Conservation (phyloP, 2,329 filamentous ascomycete genomes). For the Colletotrichum incanum region DNA sequence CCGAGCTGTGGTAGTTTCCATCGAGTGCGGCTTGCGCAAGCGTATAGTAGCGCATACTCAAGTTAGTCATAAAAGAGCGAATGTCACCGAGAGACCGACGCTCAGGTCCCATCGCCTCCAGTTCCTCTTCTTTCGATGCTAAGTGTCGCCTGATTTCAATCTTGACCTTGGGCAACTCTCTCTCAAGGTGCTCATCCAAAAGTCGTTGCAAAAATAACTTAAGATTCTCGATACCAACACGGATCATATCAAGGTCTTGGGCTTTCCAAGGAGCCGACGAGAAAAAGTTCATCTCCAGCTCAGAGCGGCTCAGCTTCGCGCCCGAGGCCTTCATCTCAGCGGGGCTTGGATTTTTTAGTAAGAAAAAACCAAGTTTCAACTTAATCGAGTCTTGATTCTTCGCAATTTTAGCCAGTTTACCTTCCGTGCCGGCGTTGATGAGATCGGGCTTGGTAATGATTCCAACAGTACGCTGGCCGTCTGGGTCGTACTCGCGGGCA, state of each 20-base stretch:
- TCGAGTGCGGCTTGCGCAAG: constrained; percentile 63
- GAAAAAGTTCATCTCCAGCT: constrained; percentile 61
- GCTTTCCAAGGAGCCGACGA: constrained; percentile 56
- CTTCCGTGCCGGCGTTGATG: constrained; percentile 54
- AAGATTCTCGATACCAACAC: constrained; percentile 65
- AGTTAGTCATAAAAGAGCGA: constrained; percentile 60
- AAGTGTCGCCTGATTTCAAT: constrained; percentile 54
- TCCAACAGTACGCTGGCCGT: constrained; percentile 64
- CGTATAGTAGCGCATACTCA: constrained; percentile 61
- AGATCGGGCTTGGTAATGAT: constrained; percentile 73
- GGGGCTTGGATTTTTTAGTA: constrained; percentile 60
- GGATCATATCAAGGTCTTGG: constrained; percentile 48
- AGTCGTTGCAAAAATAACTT: constrained; percentile 66
- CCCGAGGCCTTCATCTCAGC: constrained; percentile 51
- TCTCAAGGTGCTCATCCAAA: constrained; percentile 62
- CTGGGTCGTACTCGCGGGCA: constrained; percentile 44
- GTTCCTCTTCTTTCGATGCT: constrained; percentile 49
- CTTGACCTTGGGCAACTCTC: constrained; percentile 56
- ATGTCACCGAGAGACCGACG: constrained; percentile 64
- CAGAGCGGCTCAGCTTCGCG: constrained; percentile 47
- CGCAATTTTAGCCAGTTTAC: constrained; percentile 59
- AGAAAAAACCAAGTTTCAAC: constrained; percentile 69
- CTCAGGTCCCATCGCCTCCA: constrained; percentile 65
- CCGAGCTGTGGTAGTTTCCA: constrained; percentile 62
- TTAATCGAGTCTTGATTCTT: constrained; percentile 60